These are phyloP conservation scores for Thuja plicata DNA, from an alignment of 83 land plant species.

Conservation along the genomic window DNA sequence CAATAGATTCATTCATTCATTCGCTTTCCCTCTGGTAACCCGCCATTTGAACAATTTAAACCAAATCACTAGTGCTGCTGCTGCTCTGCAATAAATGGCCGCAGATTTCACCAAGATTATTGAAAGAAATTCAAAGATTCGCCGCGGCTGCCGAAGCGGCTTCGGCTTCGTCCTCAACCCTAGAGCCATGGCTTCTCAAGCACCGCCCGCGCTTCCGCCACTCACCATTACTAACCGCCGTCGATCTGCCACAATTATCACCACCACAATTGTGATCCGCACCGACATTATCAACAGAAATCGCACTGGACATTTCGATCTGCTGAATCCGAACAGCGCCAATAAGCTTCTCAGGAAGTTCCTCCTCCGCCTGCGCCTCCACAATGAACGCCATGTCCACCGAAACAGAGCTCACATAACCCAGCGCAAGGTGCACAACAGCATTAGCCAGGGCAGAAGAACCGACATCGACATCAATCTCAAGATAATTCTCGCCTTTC, in stretches of 20 bases:
- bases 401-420: constrained; percentile 71
- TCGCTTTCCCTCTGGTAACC: not conserved
- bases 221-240: not conserved
- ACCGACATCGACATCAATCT: constrained; percentile 92
- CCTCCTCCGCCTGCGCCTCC: constrained; percentile 88
- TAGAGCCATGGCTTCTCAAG: not conserved
- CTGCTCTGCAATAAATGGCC: not conserved
- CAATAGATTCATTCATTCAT: not conserved
- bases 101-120: not conserved
- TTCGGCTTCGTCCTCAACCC: not conserved
- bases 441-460: constrained; percentile 86
- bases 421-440: constrained; percentile 79
- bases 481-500: constrained; percentile 78
- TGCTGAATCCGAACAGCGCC: constrained; percentile 89
- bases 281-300: constrained; percentile 24
- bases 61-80: not conserved
- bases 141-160: not conserved
- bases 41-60: not conserved
- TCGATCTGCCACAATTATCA: not conserved
- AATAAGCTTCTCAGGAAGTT: constrained; percentile 81
- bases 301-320: constrained; percentile 80
- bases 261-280: not conserved
- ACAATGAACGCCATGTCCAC: constrained; percentile 92
- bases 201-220: not conserved
- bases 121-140: not conserved